phyloP scores from a whole-genome alignment of 192 early-diverging fungal genomes.

The Coemansia sp. region DNA sequence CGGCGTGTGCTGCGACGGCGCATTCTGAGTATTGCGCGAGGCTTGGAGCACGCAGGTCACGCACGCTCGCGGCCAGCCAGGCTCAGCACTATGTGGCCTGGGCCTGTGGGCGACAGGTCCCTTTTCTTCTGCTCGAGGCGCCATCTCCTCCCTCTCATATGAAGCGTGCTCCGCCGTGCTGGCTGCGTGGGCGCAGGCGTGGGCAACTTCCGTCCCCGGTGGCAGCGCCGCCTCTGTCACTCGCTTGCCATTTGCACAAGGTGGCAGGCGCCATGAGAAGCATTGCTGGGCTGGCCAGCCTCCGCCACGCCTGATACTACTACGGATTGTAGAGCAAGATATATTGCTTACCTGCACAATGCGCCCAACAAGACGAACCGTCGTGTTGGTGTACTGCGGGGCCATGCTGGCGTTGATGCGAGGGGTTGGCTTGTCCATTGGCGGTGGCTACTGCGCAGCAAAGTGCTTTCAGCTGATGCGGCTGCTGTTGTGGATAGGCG shows the following conservation, averaged over 20 bases:
- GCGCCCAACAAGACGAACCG: conserved; percentile 55
- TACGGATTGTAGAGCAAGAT: conserved; percentile 5
- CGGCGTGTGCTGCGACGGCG: background rate
- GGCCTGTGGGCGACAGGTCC: too few relatives aligned
- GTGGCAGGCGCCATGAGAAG: background rate
- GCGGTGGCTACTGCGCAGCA: background rate
- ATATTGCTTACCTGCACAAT: conserved; percentile 51
- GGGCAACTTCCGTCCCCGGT: too few relatives aligned
- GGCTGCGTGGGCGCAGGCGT: too few relatives aligned
- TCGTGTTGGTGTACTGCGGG: conserved; percentile 40
- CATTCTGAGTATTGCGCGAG: background rate
- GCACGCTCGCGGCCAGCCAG: background rate
- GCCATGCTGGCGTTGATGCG: conserved; percentile 59
- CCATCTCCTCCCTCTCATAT: too few relatives aligned
- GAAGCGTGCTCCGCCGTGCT: too few relatives aligned
- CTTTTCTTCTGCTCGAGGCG: too few relatives aligned
- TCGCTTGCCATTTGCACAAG: too few relatives aligned
- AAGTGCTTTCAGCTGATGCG: background rate
- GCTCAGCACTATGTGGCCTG: background rate
- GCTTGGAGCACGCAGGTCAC: background rate
- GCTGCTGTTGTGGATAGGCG: background rate
- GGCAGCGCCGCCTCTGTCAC: too few relatives aligned
- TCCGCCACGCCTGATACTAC: background rate
- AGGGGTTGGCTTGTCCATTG: conserved; percentile 54
- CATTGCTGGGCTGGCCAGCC: background rate